Conservation (phyloP, 2,329 filamentous ascomycete genomes). For the Zopfia rhizophila region DNA sequence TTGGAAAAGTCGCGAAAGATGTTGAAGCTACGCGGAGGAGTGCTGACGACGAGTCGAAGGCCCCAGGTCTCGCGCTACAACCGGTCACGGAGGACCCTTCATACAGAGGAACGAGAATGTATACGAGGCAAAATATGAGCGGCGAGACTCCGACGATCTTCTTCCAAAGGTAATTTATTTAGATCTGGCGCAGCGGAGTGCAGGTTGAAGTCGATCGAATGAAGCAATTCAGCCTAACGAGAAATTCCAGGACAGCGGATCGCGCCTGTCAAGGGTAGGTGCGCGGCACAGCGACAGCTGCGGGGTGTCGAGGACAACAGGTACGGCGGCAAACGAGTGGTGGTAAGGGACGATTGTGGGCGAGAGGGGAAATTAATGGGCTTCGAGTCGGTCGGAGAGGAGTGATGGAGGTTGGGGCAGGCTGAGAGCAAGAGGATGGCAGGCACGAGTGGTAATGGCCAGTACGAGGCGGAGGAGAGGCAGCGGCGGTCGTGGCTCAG, state of each 20-base stretch:
- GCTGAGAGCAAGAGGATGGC: too few species aligned
- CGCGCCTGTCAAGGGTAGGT: conserved; percentile 13
- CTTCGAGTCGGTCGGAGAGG: too few species aligned
- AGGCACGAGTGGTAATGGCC: too few species aligned
- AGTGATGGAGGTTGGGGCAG: too few species aligned
- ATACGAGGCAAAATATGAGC: conserved; percentile 18
- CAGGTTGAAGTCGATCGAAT: conserved; percentile 22
- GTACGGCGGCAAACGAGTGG: too few species aligned
- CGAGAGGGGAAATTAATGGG: too few species aligned
- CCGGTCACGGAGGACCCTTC: conserved; percentile 16
- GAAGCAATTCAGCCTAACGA: conserved; percentile 34
- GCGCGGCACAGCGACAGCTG: too few species aligned
- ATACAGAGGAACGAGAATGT: conserved; percentile 28
- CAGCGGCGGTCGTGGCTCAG: too few species aligned
- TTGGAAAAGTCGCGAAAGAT: conserved; percentile 30
- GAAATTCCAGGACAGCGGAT: conserved; percentile 27
- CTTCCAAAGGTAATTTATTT: neutral
- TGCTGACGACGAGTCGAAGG: neutral
- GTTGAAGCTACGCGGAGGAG: conserved; percentile 4
- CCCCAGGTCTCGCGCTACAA: conserved; percentile 24
- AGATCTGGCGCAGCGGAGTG: conserved; percentile 9
- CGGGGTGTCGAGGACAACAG: too few species aligned
- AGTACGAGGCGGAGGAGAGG: too few species aligned
- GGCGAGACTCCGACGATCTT: conserved; percentile 8
- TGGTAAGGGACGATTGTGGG: too few species aligned